Evolutionary conservation across 75 land plant species (phyloP).

Genomic region (Isoetes taiwanensis): DNA sequence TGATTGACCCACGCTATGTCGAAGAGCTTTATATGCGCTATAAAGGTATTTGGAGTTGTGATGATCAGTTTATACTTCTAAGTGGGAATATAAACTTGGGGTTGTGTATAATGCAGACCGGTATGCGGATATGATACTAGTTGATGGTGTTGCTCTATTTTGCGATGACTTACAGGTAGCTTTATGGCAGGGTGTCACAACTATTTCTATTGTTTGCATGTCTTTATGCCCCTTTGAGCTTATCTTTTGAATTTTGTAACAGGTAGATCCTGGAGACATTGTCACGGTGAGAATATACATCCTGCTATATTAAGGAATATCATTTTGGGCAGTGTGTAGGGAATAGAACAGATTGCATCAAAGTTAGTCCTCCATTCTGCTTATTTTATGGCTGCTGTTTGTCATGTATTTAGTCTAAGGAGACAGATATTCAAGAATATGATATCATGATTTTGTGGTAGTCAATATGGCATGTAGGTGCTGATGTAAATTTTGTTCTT

Average conservation of each 20-base stretch:
- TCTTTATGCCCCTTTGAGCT: not conserved
- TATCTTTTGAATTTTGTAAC: constrained; percentile 12
- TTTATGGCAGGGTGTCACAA: too few species aligned
- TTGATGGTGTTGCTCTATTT: constrained; percentile 71
- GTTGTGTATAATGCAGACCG: constrained; percentile 42
- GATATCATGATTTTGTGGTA: too few species aligned
- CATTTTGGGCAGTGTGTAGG: too few species aligned
- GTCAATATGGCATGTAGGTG: too few species aligned
- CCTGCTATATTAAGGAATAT: not conserved
- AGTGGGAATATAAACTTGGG: not conserved
- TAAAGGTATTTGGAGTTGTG: constrained; percentile 37
- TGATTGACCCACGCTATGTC: constrained; percentile 56
- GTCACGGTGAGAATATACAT: constrained; percentile 57
- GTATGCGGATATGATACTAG: constrained; percentile 79
- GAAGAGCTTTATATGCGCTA: constrained; percentile 86
- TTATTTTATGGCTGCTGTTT: too few species aligned
- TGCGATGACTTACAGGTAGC: constrained; percentile 86
- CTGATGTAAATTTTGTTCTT: not conserved
- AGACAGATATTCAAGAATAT: too few species aligned
- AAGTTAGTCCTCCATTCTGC: not conserved
- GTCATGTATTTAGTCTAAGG: too few species aligned
- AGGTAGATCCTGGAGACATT: constrained; percentile 98
- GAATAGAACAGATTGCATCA: not conserved
- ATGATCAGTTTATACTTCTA: not conserved
- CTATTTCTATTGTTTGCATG: too few species aligned